Conservation (phyloP, 1,139 yeast species). For the Arxiozyma slooffiae region DNA sequence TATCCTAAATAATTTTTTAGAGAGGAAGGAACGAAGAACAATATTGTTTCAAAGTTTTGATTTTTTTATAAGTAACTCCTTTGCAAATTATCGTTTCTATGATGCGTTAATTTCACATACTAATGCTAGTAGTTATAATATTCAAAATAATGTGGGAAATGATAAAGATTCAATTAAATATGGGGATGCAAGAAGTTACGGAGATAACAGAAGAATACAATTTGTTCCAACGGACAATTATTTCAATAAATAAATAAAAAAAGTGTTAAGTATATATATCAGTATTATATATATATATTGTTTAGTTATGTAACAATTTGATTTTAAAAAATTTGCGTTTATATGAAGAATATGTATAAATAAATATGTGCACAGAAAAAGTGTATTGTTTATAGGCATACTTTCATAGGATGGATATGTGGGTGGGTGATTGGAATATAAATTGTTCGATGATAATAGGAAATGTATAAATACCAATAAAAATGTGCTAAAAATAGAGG, state of each 20-base stretch:
- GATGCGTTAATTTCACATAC: neutral
- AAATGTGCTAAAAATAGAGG: neutral
- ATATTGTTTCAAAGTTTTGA: constrained; percentile 22
- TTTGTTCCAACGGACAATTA: neutral
- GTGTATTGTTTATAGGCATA: neutral
- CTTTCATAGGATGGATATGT: neutral
- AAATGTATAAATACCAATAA: too few relatives aligned
- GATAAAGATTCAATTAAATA: neutral
- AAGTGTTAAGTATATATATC: neutral
- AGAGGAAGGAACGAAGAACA: constrained; percentile 28
- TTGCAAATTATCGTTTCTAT: constrained; percentile 4
- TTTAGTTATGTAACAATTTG: neutral
- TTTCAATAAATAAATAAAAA: neutral
- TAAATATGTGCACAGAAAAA: neutral
- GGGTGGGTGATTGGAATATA: too few relatives aligned
- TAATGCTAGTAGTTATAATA: too few relatives aligned
- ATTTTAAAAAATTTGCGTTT: neutral
- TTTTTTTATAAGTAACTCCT: constrained; percentile 3
- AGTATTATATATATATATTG: neutral
- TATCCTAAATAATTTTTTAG: constrained; percentile 17
- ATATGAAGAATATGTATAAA: neutral
- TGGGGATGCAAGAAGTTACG: constrained; percentile 1
- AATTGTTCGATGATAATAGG: too few relatives aligned
- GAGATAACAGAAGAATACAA: neutral
- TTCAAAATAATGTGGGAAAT: neutral